A percentile compares a stretch with the other conserved stretches of the same genome.
Evolutionary conservation across 495 filamentous ascomycete genomes (phyloP).

Genomic region (Hypomontagnella monticulosa): DNA sequence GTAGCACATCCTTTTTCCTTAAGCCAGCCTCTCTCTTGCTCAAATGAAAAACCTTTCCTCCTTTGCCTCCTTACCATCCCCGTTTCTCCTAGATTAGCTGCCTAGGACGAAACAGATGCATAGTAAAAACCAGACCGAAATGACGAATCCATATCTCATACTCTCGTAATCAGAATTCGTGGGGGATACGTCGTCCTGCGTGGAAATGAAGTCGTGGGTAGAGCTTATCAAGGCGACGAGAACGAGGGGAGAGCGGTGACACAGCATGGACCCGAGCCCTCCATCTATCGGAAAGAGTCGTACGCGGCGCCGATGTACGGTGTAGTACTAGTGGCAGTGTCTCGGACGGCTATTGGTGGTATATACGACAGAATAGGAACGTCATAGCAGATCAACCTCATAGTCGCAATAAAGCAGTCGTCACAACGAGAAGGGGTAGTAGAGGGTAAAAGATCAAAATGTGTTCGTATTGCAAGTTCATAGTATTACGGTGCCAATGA

Average conservation of each 20-base stretch:
- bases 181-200: too few relatives aligned
- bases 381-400: constrained; percentile 12
- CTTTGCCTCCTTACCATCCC: background rate
- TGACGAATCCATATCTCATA: background rate
- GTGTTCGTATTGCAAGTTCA: constrained; percentile 40
- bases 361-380: constrained; percentile 26
- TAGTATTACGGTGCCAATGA: constrained; percentile 32
- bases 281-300: background rate
- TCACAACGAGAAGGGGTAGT: constrained; percentile 34
- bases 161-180: background rate
- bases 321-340: constrained; percentile 11
- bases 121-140: background rate
- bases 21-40: too few relatives aligned
- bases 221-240: background rate
- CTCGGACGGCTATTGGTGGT: constrained; percentile 9
- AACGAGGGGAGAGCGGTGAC: background rate
- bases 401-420: constrained; percentile 16
- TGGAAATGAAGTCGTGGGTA: background rate
- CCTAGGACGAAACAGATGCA: background rate
- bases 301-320: constrained; percentile 1
- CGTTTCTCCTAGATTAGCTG: background rate
- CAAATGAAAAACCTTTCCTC: too few relatives aligned
- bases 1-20: background rate
- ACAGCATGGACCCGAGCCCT: constrained; percentile 6
- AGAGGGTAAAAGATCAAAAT: constrained; percentile 19